Base-by-base conservation (phyloP, 73 alveolate genomes). In the Durusdinium trenchii region DNA sequence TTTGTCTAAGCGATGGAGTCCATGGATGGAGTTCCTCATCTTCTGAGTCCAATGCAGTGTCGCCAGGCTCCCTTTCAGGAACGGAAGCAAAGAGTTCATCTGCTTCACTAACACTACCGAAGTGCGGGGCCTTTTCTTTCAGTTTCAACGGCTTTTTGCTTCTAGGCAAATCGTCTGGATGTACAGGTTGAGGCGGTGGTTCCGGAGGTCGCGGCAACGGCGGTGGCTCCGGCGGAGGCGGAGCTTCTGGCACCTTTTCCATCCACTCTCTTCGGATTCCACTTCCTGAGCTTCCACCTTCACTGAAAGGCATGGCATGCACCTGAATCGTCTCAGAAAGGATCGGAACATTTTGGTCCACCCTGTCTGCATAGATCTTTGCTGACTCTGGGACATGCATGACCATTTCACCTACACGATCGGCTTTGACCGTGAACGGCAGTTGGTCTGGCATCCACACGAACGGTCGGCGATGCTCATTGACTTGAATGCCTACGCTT, bases 331-430 rank as follows among this genome's bases (percentile, higher is more conserved):
- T 42, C 20, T 86, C 95, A 12, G 46, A 45, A 20, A 86, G 14
- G 5, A 54, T 60, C 26, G 81, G 95, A 12, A 86, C 95, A 86
- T 86, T 86, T 42, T 61, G 71, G 6, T 28, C 67, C 38, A 87
- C 95, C 30, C 69, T 64, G 71, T 64, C 84, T 0, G 75, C 95
- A 9, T 47, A 71, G 36, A 87, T 62, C 85, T 60, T 60, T 2
- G 95, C 95, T 62, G 85, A 62, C 47, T 69, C 85, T 3, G 95
- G 95, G 83, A 69, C 75, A 60, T 45, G 69, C n/a, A 57, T 40
- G 30, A 85, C 51, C 52, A 87, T 12, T 3, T 87, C n/a, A n/a
- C n/a, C 95, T 0, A 40, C 38, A 35, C 84, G 3, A 42, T 57
- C 95, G 51, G 95, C 85, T 32, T 87, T 87, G 51, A 87, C 67